Evolutionary conservation across 1,284 basidiomycete species (phyloP), one percentile per base, ranked within the genome.

Genomic region (Puccinia polysora): DNA sequence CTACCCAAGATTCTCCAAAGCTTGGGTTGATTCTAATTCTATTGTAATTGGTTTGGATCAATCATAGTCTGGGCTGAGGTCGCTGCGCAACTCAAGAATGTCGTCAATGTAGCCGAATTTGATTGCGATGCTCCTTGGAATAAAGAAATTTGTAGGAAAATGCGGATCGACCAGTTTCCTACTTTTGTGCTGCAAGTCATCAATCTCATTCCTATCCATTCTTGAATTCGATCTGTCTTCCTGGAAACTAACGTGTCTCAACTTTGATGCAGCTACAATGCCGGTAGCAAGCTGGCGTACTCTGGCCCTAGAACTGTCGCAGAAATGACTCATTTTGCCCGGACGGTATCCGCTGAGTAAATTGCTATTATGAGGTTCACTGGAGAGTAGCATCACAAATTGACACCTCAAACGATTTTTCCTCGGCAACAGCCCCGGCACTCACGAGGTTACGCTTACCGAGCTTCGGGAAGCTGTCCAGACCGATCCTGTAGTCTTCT

Each of bases 91-190:
- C 36, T 71, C n/a, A 30, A 38, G 23, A 38, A 55, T 12, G 38
- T 52, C 14, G 58, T 63, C 32, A 71, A 62, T 55, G 59, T 71
- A 36, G 68, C 45, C n/a, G 68, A 71, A 2, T 7, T 71, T 23
- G 56, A 71, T 55, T 71, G 68, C 36, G 58, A 62, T 8, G 30
- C 20, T 25, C 36, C 36, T 25, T 56, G 28, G 28, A 52, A 60
- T 20, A 49, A 71, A 25, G 18, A 58, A 10, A 7, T 71, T 15
- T 71, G 68, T 52, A 56, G 50, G 30, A 25, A 20, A 18, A 49
- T 62, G 45, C 53, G 49, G 12, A 34, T 71, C 15, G 18, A 4
- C 1, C 6, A 47, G 8, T 71, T 62, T 45, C 68, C 68, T 0
- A 53, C 68, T 18, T 53, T 71, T 18, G 1, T 55, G 38, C 40